These are phyloP conservation scores for Lipomyces sp. DNA, from an alignment of 805 yeast species.

Conservation along the genomic window DNA sequence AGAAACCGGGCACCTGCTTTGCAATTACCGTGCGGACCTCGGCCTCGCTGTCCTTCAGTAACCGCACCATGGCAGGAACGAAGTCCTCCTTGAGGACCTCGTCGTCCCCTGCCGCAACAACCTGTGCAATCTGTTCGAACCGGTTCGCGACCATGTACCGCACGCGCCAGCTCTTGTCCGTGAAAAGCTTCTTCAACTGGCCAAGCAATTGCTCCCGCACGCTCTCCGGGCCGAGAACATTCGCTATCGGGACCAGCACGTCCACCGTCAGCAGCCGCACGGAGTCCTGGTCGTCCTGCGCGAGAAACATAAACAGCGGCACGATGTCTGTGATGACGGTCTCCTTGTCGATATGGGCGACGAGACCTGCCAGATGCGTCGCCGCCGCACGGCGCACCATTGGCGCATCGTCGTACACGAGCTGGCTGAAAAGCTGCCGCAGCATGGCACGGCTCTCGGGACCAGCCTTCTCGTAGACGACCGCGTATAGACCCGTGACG, in stretches of 20 bases:
- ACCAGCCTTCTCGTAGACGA: slow-evolving; percentile 56
- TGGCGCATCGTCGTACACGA: slow-evolving; percentile 89
- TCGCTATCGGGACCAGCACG: slow-evolving; percentile 74
- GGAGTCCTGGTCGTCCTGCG: slow-evolving; percentile 87
- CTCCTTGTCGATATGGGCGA: slow-evolving; percentile 20
- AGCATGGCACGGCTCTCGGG: slow-evolving; percentile 50
- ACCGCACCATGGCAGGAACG: slow-evolving; percentile 65
- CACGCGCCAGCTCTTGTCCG: slow-evolving; percentile 96
- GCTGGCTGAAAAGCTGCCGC: slow-evolving; percentile 61
- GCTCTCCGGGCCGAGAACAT: slow-evolving; percentile 31
- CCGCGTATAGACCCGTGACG: slow-evolving; percentile 80
- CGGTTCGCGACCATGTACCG: slow-evolving; percentile 97
- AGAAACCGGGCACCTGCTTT: slow-evolving; percentile 70
- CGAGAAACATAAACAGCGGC: slow-evolving; percentile 34
- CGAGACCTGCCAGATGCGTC: slow-evolving; percentile 47
- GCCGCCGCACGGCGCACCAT: slow-evolving; percentile 98
- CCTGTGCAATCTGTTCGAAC: slow-evolving; percentile 68
- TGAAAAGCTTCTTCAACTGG: slow-evolving; percentile 64
- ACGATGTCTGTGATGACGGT: slow-evolving; percentile 25
- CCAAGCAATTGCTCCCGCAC: slow-evolving; percentile 33
- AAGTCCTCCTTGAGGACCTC: slow-evolving; percentile 47
- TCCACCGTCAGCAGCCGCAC: slow-evolving; percentile 89
- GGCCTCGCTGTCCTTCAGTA: slow-evolving; percentile 90
- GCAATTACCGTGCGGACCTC: slow-evolving; percentile 96
- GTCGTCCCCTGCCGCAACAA: slow-evolving; percentile 51